A percentile compares a stretch with the other conserved stretches of the same genome.
These are phyloP conservation scores for Cornus controversa DNA, from an alignment of 148 eudicot genomes.

Conservation along the genomic window DNA sequence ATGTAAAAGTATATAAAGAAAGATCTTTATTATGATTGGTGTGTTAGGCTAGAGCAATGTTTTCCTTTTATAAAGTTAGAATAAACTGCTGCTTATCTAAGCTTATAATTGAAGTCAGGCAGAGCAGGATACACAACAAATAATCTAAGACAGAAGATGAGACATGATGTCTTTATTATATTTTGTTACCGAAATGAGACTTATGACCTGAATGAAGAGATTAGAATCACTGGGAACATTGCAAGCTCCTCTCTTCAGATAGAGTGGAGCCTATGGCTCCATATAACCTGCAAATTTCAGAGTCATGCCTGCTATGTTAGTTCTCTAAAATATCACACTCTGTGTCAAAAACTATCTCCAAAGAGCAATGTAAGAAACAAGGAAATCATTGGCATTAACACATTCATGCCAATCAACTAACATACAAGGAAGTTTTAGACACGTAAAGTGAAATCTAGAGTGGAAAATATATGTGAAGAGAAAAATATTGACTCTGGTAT, in stretches of 20 bases:
- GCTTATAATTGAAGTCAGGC: not conserved
- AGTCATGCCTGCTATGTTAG: not conserved
- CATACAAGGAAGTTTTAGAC: not conserved
- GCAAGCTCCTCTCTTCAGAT: not conserved
- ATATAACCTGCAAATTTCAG: constrained; percentile 8
- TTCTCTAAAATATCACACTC: not conserved
- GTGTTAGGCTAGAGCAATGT: not conserved
- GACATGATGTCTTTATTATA: not conserved
- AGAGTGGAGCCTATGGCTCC: not conserved
- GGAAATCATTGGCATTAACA: not conserved
- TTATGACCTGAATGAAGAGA: not conserved
- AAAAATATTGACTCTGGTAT: not conserved
- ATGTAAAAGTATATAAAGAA: not conserved
- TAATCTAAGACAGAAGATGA: not conserved
- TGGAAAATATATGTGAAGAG: not conserved
- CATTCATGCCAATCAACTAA: not conserved
- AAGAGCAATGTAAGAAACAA: not conserved
- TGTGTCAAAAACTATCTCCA: not conserved
- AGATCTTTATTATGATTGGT: not conserved
- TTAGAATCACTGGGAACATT: not conserved
- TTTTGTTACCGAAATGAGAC: not conserved
- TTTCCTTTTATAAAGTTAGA: not conserved
- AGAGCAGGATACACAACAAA: not conserved
- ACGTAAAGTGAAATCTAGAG: not conserved
- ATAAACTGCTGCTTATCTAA: not conserved